A percentile compares a stretch with the other conserved stretches of the same genome.
phyloP scores from a whole-genome alignment of 2,329 filamentous ascomycete genomes.

The Leptodontidium sp. region DNA sequence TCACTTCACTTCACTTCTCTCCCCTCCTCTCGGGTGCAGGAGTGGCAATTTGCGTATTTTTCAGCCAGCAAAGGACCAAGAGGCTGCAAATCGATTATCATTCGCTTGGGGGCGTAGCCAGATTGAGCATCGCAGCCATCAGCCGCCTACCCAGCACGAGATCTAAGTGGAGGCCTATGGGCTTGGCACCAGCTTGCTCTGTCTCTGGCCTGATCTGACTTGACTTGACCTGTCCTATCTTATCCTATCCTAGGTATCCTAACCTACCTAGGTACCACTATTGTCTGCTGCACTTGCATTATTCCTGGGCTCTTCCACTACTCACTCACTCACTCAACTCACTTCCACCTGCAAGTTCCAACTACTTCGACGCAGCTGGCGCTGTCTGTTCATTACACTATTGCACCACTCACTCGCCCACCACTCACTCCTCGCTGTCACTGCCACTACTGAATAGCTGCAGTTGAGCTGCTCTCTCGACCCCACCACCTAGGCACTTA shows the following conservation, averaged over 20 bases:
- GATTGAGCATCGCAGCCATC: constrained; percentile 38
- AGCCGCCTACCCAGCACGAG: constrained; percentile 35
- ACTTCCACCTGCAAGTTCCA: neutral
- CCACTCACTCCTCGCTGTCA: neutral
- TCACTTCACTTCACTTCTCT: neutral
- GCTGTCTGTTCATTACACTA: neutral
- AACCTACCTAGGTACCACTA: neutral
- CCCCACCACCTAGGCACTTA: neutral
- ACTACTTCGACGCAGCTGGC: neutral
- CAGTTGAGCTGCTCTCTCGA: constrained; percentile 11
- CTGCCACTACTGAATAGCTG: constrained; percentile 22
- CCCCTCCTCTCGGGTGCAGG: neutral
- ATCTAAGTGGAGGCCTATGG: constrained; percentile 31
- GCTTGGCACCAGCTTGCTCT: constrained; percentile 27
- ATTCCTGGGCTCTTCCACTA: no score
- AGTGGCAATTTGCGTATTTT: constrained; percentile 19
- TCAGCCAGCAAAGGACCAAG: neutral
- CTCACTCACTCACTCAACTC: neutral
- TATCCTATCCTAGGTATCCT: no score
- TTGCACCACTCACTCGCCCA: neutral
- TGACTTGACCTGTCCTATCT: no score
- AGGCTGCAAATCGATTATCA: constrained; percentile 26
- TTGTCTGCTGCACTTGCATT: constrained; percentile 18
- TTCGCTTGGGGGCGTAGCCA: constrained; percentile 37
- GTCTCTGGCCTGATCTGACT: neutral